phyloP scores from a whole-genome alignment of 2,329 filamentous ascomycete species.

The Dactylellina haptotyla region DNA sequence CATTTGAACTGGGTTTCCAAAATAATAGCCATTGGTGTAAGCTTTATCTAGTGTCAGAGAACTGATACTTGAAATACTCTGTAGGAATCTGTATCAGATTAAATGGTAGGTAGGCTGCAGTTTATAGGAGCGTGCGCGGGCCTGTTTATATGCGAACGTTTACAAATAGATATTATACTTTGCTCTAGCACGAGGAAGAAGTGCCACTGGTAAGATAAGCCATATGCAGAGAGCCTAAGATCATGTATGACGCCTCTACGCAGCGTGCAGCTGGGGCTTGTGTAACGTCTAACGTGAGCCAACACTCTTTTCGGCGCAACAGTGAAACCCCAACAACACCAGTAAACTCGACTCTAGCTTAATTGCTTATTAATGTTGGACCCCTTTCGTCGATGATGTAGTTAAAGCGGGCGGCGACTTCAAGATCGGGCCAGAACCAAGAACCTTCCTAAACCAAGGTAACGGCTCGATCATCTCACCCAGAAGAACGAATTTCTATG shows the following conservation, averaged over 20 bases:
- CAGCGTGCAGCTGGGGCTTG: constrained; percentile 19
- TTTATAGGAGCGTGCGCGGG: no score
- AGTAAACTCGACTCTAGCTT: background rate
- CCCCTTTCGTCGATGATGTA: background rate
- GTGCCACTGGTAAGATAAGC: no score
- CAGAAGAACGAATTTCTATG: constrained; percentile 16
- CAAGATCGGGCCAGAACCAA: background rate
- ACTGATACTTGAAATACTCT: no score
- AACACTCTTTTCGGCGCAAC: constrained; percentile 36
- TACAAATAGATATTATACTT: no score
- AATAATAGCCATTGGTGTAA: no score
- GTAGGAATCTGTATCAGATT: no score
- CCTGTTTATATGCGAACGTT: no score
- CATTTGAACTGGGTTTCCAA: no score
- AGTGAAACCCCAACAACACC: no score
- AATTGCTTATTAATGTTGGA: background rate
- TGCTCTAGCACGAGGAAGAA: no score
- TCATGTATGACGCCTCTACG: constrained; percentile 5
- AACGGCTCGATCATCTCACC: constrained; percentile 18
- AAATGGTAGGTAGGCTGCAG: no score
- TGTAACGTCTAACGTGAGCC: constrained; percentile 35
- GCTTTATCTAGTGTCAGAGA: no score
- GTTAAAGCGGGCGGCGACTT: constrained; percentile 6
- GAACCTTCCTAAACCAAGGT: constrained; percentile 39
- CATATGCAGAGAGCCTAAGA: background rate